Percentiles rank a stretch among this genome's conserved stretches.
phyloP scores from a whole-genome alignment of 495 filamentous ascomycete species.

The Cryomyces minteri region DNA sequence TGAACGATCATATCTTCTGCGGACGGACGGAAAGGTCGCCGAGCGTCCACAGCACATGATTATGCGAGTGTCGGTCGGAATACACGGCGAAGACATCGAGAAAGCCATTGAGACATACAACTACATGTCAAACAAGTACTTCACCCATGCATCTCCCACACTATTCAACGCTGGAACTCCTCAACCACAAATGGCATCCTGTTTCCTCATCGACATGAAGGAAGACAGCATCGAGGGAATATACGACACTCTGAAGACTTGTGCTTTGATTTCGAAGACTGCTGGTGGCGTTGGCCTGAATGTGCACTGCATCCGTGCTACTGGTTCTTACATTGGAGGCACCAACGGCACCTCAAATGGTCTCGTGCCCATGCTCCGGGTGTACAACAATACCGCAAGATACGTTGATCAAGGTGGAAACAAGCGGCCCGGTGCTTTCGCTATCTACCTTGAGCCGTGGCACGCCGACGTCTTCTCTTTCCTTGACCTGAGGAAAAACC shows the following conservation, averaged over 20 bases:
- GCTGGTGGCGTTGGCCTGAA: constrained; percentile 95
- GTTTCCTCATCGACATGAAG: constrained; percentile 97
- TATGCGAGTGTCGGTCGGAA: constrained; percentile 95
- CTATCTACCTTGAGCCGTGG: constrained; percentile 99
- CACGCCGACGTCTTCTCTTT: constrained; percentile 96
- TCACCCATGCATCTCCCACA: constrained; percentile 86
- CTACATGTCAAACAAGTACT: constrained; percentile 85
- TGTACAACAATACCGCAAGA: constrained; percentile 96
- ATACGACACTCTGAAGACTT: constrained; percentile 97
- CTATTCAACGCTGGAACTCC: constrained; percentile 97
- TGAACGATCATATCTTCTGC: constrained; percentile 90
- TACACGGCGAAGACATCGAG: constrained; percentile 89
- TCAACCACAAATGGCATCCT: constrained; percentile 80
- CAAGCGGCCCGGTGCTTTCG: constrained; percentile 96
- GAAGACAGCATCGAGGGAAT: constrained; percentile 98
- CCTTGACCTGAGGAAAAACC: constrained; percentile 95
- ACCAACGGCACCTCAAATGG: constrained; percentile 97
- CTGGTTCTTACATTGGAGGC: constrained; percentile 90
- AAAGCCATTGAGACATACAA: constrained; percentile 92
- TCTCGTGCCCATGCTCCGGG: constrained; percentile 91
- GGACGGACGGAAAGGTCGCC: constrained; percentile 79
- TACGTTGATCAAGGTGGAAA: constrained; percentile 99
- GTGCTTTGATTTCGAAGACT: constrained; percentile 98
- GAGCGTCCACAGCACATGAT: constrained; percentile 98
- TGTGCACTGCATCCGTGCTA: constrained; percentile 87